Evolutionary conservation across 306 rosid species (phyloP), one percentile per base, ranked within the genome.

Genomic region (Vachellia collinsii): DNA sequence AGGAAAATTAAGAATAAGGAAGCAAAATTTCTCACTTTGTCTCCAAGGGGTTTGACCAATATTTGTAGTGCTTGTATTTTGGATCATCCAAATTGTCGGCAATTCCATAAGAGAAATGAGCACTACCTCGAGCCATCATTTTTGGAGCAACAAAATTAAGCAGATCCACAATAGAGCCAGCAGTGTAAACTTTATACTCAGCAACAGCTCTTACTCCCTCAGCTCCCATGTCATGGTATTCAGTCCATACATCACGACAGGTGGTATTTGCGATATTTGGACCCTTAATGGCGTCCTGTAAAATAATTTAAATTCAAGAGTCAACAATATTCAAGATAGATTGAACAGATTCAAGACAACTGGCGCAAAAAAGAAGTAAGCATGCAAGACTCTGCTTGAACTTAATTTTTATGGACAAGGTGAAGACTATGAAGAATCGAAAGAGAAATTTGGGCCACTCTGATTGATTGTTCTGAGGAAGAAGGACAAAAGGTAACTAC

Each of bases 41-140:
- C 86, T 93, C 97, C 92, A 93, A 72, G 12, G 97, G 97, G 79
- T 93, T 93, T 43, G 97, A 93, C 97, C 97, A 93, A 78, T 90
- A 88, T 76, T 85, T 93, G 89, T 87, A 88, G 86, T 91, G 97
- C 48, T 76, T 77, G 71, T 90, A 91, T 78, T 88, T 85, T 38
- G 94, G 94, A 76, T 90, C 97, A 66, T 90, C 97, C 87, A 91
- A 82, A 78, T 91, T 62, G 78, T 88, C 97, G 42, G 97, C 98
- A 77, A 93, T 86, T 54, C 96, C 97, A 73, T 86, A 89, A 75
- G 97, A 93, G 89, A 89, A 88, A 83, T 93, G 97, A 78, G 89
- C 89, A 75, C 91, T 66, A 37, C 97, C 94, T 62, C 97, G 94
- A 0, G 88, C 88, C 97, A 93, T 91, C 88, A 91, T 88, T 81